Percentiles rank a stretch among this genome's conserved stretches.
Evolutionary conservation across 257 asterid genomes (phyloP).

Genomic region (Forsythia suspensa): DNA sequence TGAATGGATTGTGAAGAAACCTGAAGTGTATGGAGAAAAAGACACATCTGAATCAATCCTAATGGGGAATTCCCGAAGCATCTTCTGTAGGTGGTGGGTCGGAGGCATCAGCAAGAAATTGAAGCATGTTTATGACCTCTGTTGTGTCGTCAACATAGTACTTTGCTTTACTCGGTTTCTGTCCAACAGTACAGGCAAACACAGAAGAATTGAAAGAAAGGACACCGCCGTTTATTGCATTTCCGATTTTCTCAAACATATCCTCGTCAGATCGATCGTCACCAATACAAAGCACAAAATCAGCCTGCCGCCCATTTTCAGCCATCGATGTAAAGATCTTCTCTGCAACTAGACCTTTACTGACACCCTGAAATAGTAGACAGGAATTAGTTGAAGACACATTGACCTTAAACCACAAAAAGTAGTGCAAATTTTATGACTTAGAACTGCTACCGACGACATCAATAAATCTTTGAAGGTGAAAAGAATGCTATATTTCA

Average conservation of each 20-base stretch:
- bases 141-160: constrained; percentile 50
- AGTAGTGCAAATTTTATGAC: not conserved
- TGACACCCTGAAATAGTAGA: constrained; percentile 40
- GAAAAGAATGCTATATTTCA: not conserved
- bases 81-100: constrained; percentile 10
- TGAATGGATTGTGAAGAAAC: not conserved
- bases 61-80: constrained; percentile 20
- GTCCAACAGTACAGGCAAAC: constrained; percentile 59
- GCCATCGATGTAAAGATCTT: constrained; percentile 42
- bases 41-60: not conserved
- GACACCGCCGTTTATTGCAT: constrained; percentile 24
- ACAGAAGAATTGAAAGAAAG: constrained; percentile 31
- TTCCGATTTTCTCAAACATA: constrained; percentile 52
- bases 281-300: constrained; percentile 54
- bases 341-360: constrained; percentile 54
- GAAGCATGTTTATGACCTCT: constrained; percentile 43
- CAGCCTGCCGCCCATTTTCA: constrained; percentile 36
- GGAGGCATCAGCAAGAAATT: constrained; percentile 38
- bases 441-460: not conserved
- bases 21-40: not conserved
- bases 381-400: not conserved
- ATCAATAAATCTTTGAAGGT: not conserved
- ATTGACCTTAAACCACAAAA: not conserved
- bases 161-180: constrained; percentile 58
- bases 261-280: constrained; percentile 64